Evolutionary conservation across 345 rosid genomes (phyloP), one percentile per base, ranked within the genome.

Genomic region (Camelina hispida): DNA sequence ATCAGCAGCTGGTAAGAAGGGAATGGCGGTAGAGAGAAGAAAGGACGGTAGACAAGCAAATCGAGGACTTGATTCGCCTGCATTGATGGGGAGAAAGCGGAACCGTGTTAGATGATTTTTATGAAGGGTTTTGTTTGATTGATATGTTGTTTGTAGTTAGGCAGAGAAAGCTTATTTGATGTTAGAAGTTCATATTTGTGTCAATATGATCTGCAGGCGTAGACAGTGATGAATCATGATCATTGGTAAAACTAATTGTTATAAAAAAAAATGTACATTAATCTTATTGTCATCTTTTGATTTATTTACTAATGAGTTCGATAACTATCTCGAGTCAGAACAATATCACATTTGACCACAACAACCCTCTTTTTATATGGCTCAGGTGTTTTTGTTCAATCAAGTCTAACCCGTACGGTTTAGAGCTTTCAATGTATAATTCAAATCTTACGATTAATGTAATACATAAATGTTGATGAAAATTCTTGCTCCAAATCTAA

Each of bases 51-150:
- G 32, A 47, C 71, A 78, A 60, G 68, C 10, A 28, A 44, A 20
- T 25, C 73, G 64, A 43, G 61, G 69, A 43, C 42, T 83, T 0
- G 83, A 84, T 64, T 50, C 73, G 3, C 81, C 69, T 23, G 60
- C 78, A 15, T 15, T 68, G 1, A 75, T 66, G n/a, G 87, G 87
- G 63, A 74, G 90, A 58, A 89, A 87, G 84, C 85, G 82, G 80
- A 66, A 9, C 17, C 77, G 88, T 15, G 80, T 73, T 9, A 83
- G 80, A 71, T 88, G 83, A 88, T n/a, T 30, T 53, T 22, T 20
- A 4, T 25, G 13, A 68, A 52, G 28, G 51, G 59, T 35, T 35
- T 54, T 76, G 69, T 46, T 44, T 62, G 23, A 48, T 71, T 62
- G 23, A 48, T 71, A 52, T 13, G 44, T 61, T 38, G 62, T 51